Base-by-base conservation (phyloP, 768 basidiomycete genomes). In the Rhizopogon roseolus region DNA sequence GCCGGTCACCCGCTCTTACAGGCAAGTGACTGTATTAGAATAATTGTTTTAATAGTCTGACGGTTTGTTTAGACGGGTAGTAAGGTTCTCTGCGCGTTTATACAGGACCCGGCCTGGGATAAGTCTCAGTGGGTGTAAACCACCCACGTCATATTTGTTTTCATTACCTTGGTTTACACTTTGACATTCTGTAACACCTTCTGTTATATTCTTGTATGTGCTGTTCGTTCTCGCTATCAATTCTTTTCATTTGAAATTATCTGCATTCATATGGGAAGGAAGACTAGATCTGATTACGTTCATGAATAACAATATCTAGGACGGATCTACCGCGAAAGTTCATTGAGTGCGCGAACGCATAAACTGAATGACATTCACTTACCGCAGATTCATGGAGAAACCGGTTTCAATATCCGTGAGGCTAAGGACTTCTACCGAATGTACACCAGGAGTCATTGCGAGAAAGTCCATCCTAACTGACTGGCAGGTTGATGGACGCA, bases 1-100 rank as follows among this genome's bases (percentile, higher is more conserved):
- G 97, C 97, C 2, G 97, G 97, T 0, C 97, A 99, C 68, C 97
- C 97, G 7, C 74, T 99, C 53, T 74, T 99, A 25, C 96, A 99
- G 84, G 93, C 91, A 57, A 56, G 82, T 71, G 29, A 16, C 14
- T 48, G 36, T 32, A 48, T 36, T 19, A 34, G 32, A 16, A 22
- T 2, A 1, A 22, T 7, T 9, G 14, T 48, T 8, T 14, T 25
- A 28, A 41, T 56, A 27, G 53, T 55, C 51, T 54, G 58, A 62
- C n/a, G 3, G 13, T 46, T 13, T 50, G 9, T 28, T 34, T 39
- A 94, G 93, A 98, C 95, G 4, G 95, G 95, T 48, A 93, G 91
- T 71, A 97, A 97, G 66, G 93, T 98, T n/a, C 76, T 98, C 4
- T 92, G 91, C 56, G 93, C 92, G 3, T 97, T 96, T 73, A 73